Percentiles rank a stretch among this genome's conserved stretches.
Evolutionary conservation across 768 basidiomycete genomes (phyloP).

Genomic region (Calocera viscosa): DNA sequence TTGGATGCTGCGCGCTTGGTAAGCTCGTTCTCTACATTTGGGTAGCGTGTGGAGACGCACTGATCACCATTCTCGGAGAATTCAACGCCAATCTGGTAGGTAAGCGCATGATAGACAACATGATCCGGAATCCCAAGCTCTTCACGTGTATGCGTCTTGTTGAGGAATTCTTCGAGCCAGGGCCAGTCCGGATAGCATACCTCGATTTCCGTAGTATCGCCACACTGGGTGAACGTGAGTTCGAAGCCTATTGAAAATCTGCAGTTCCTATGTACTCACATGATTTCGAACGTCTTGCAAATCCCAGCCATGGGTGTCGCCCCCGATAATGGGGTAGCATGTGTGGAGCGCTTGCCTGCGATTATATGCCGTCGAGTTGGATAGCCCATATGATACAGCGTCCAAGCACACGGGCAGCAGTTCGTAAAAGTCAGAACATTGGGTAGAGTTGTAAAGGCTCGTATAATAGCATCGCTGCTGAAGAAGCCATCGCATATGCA

Average conservation of each 20-base stretch:
- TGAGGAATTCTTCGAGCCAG: conserved; percentile 18
- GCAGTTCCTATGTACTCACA: not conserved
- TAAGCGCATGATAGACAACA: not conserved
- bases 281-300: conserved; percentile 8
- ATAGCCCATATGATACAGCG: conserved; percentile 4
- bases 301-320: conserved; percentile 17
- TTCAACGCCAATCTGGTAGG: not conserved
- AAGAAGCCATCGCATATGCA: conserved; percentile 26
- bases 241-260: not conserved
- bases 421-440: conserved; percentile 21
- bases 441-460: conserved; percentile 26
- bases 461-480: conserved; percentile 23
- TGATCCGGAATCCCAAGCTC: conserved; percentile 12
- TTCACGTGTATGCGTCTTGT: not conserved
- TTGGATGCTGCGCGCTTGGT: conserved; percentile 12
- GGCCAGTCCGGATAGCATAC: conserved; percentile 19
- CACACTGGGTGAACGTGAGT: not conserved
- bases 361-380: conserved; percentile 10
- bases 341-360: conserved; percentile 7
- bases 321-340: conserved; percentile 12
- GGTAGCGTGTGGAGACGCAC: not conserved
- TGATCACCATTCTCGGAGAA: conserved; percentile 11
- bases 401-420: conserved; percentile 23
- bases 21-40: not conserved
- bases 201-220: not conserved